phyloP scores from a whole-genome alignment of 176 grass and related monocot genomes.

The bread wheat (Triticum aestivum) region IWGSC_CS_RefSeq_v2.1 NC_057800.1:477040353-477040852 shows the following conservation, averaged over 20 bases:
- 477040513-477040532: slow-evolving; percentile 61
- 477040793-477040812: too few relatives aligned
- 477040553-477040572: slow-evolving; percentile 92
- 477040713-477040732: too few relatives aligned
- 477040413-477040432: background rate
- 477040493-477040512: slow-evolving; percentile 18
- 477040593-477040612: slow-evolving; percentile 89
- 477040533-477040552: slow-evolving; percentile 98
- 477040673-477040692: background rate
- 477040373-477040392: slow-evolving; percentile 25
- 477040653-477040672: background rate
- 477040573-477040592: slow-evolving; percentile 81
- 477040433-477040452: background rate
- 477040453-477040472: background rate
- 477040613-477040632: slow-evolving; percentile 6
- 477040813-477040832: background rate
- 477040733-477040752: too few relatives aligned
- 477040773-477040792: background rate
- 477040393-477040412: background rate
- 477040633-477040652: background rate
- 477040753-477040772: too few relatives aligned
- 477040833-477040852: background rate
- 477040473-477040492: slow-evolving; percentile 54
- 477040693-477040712: too few relatives aligned
- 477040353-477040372: slow-evolving; percentile 29